Evolutionary conservation across 495 filamentous ascomycete genomes (phyloP), one percentile per base, ranked within the genome.

Genomic region (Penicillium pancosmium): DNA sequence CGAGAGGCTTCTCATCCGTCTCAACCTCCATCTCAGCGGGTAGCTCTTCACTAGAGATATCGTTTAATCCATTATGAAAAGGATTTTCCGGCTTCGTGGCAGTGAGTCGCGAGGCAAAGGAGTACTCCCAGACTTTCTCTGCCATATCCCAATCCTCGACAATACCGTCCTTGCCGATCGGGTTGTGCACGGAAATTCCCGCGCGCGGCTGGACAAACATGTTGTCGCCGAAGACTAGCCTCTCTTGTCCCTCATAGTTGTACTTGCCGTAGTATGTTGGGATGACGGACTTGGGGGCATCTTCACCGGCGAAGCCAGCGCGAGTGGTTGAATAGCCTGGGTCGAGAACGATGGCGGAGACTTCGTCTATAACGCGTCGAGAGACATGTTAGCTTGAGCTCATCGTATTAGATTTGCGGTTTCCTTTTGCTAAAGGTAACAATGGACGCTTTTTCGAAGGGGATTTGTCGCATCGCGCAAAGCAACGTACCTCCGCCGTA

Each of bases 111-210:
- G 84, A 95, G 64, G 82, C 92, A 73, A 90, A 91, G 60, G 85
- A 88, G 73, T 84, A 92, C 69, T 97, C 91, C 94, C 93, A 98
- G 23, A 98, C 70, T 71, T 86, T 88, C 52, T 90, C 85, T 21
- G 92, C 94, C 55, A 87, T 87, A 58, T 98, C 95, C 94, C 94
- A 98, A 73, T 98, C 93, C 72, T 95, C 91, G 50, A 98, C 95
- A 31, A 90, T 84, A 61, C 93, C 92, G 71, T 98, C 93, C 66
- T 86, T 84, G 64, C 84, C 86, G 82, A 96, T 93, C 59, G 93
- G 91, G 71, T 98, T 98, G 69, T 85, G 83, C 57, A 97, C 85
- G 50, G 94, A 88, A 67, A 97, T 78, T 43, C 84, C 83, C 3
- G 84, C 81, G 40, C 88, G 84, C 34, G 93, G 88, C 27, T 87